These are phyloP conservation scores for Pichia cabralensis DNA, from an alignment of 805 yeast species.

Conservation along the genomic window DNA sequence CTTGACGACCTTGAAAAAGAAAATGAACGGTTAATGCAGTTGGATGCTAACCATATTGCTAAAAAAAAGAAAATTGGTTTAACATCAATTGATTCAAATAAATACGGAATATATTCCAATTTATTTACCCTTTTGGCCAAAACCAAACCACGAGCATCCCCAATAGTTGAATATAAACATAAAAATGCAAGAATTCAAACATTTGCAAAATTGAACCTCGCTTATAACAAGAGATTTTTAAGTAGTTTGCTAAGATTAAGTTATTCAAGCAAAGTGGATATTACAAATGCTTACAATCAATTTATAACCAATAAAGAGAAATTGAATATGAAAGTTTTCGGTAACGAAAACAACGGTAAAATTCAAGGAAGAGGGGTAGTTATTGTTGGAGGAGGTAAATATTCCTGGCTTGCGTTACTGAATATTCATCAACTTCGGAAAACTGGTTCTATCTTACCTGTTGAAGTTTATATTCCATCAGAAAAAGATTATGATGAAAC, in stretches of 20 bases:
- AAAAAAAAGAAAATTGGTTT: too few species aligned
- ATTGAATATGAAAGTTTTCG: slow-evolving; percentile 30
- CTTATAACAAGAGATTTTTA: not conserved
- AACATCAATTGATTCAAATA: too few species aligned
- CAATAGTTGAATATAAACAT: slow-evolving; percentile 33
- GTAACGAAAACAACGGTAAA: slow-evolving; percentile 8
- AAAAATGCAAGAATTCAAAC: slow-evolving; percentile 28
- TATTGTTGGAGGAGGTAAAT: slow-evolving; percentile 44
- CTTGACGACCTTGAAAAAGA: too few species aligned
- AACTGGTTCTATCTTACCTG: slow-evolving; percentile 36
- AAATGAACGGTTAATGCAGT: too few species aligned
- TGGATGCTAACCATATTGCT: too few species aligned
- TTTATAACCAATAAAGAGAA: slow-evolving; percentile 14
- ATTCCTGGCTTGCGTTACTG: slow-evolving; percentile 39
- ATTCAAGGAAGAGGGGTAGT: slow-evolving; percentile 30
- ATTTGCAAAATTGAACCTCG: slow-evolving; percentile 27
- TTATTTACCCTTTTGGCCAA: slow-evolving; percentile 19
- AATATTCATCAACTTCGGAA: slow-evolving; percentile 37
- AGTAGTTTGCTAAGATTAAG: not conserved
- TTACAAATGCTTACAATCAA: slow-evolving; percentile 11
- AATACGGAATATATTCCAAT: slow-evolving; percentile 4
- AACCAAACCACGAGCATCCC: slow-evolving; percentile 27
- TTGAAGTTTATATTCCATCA: slow-evolving; percentile 40
- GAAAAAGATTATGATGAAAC: slow-evolving; percentile 34
- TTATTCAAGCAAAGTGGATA: slow-evolving; percentile 10